Conservation (phyloP, 495 filamentous ascomycete genomes). For the Xylaria flabelliformis region DNA sequence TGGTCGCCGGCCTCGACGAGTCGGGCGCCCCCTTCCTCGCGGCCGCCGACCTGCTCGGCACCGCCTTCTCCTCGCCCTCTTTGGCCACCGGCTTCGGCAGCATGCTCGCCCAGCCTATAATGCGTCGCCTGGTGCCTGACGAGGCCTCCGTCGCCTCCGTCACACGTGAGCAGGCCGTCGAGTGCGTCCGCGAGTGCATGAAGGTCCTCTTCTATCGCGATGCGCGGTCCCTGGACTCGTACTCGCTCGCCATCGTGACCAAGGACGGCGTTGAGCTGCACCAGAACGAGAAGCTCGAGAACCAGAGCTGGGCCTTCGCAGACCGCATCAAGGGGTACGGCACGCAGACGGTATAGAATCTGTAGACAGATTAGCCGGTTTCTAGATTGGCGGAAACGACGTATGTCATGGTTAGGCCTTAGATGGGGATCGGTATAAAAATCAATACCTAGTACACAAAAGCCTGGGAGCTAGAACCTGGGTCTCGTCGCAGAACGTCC, state of each 20-base stretch:
- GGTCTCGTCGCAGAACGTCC: background rate
- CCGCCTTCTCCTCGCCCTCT: slow-evolving; percentile 83
- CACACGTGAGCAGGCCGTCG: slow-evolving; percentile 78
- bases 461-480: background rate
- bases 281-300: slow-evolving; percentile 72
- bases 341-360: slow-evolving; percentile 54
- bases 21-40: slow-evolving; percentile 85
- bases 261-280: slow-evolving; percentile 83
- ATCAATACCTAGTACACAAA: background rate
- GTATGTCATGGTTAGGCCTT: background rate
- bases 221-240: slow-evolving; percentile 88
- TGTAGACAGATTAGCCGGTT: background rate
- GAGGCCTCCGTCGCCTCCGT: slow-evolving; percentile 74
- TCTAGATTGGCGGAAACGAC: background rate
- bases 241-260: slow-evolving; percentile 88
- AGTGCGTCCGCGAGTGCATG: slow-evolving; percentile 87
- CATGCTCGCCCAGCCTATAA: slow-evolving; percentile 88
- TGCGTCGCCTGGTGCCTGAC: slow-evolving; percentile 81
- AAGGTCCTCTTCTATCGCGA: slow-evolving; percentile 98
- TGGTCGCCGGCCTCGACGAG: slow-evolving; percentile 87
- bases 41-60: slow-evolving; percentile 89
- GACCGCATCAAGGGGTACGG: slow-evolving; percentile 72
- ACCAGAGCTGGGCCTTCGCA: slow-evolving; percentile 97
- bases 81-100: slow-evolving; percentile 94
- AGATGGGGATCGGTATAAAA: background rate